Base-by-base conservation (phyloP, 2,329 filamentous ascomycete genomes). In the Sarocladium oryzae region DNA sequence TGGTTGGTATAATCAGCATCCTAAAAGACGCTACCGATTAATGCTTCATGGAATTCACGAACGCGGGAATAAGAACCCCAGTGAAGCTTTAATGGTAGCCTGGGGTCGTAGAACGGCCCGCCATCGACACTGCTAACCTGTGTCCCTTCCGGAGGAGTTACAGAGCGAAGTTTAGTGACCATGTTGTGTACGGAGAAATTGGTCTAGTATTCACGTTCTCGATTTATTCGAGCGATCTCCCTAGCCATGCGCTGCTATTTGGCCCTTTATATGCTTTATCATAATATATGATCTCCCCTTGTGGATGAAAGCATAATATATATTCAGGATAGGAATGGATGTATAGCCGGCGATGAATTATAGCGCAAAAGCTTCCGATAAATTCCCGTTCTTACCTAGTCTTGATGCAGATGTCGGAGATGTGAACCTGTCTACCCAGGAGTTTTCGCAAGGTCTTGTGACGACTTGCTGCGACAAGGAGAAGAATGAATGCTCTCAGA, bases 301-400 rank as follows among this genome's bases (percentile, higher is more conserved):
- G 51, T 66, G 60, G 2, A 57, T 49, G 53, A 74, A 75, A 13
- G 70, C 64, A 54, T 60, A 70, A 54, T 71, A 63, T 1, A 76
- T 61, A 20, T 66, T 63, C 2, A 74, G 73, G 1, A 76, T 69
- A 4, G 71, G 72, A 23, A 76, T 64, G 2, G 61, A 62, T 4
- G 72, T 76, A 46, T 72, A 61, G 13, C 61, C 41, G 4, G 65
- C 61, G 43, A 76, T 54, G 46, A 67, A 73, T 21, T 62, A 55
- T 62, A 76, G 69, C 2, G 70, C 60, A 33, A 60, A 58, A 24
- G 65, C 71, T 59, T 74, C 69, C 6, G 65, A 58, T 7, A 73
- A 60, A 37, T 64, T 60, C 10, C 60, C 56, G 38, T 48, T n/a
- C 56, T 26, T 50, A 51, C 10, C 61, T 66, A 15, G 59, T 60